Conservation (phyloP, 305 asterid genomes). For the Solanum hybrid region DNA sequence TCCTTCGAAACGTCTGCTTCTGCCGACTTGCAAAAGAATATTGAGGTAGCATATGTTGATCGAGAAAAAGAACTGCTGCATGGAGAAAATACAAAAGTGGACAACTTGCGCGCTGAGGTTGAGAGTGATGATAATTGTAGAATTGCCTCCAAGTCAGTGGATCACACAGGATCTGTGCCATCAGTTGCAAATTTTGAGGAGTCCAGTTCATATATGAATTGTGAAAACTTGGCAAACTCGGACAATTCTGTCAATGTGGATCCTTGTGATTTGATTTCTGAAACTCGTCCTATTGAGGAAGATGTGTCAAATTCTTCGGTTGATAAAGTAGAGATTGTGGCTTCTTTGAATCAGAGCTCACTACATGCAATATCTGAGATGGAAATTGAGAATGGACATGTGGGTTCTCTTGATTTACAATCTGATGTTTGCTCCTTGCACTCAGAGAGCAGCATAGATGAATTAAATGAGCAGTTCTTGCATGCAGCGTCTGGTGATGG, state of each 20-base stretch:
- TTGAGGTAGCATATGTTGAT: conserved; percentile 22
- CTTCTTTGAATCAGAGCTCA: conserved; percentile 30
- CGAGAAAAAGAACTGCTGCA: conserved; percentile 22
- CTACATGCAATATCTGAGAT: conserved; percentile 52
- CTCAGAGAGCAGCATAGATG: conserved; percentile 47
- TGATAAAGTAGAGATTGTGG: conserved; percentile 36
- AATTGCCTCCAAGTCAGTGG: conserved; percentile 23
- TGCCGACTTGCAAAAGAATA: conserved; percentile 21
- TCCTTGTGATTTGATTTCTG: conserved; percentile 22
- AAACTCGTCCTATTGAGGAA: conserved; percentile 31
- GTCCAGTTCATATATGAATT: conserved; percentile 26
- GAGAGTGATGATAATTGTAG: conserved; percentile 37
- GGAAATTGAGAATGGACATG: conserved; percentile 47
- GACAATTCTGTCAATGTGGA: conserved; percentile 21
- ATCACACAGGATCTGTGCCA: conserved; percentile 21
- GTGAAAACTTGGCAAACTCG: conserved; percentile 21
- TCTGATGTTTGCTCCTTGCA: conserved; percentile 48
- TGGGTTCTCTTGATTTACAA: conserved; percentile 41
- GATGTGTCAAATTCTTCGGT: conserved; percentile 24
- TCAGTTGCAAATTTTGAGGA: conserved; percentile 37
- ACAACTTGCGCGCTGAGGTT: conserved; percentile 33
- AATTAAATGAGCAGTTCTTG: conserved; percentile 33
- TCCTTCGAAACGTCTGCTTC: conserved; percentile 26
- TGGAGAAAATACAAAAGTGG: conserved; percentile 42
- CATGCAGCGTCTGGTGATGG: conserved; percentile 16